Base-by-base conservation (phyloP, 78 protist species). In the Protostelium mycophagum region DNA sequence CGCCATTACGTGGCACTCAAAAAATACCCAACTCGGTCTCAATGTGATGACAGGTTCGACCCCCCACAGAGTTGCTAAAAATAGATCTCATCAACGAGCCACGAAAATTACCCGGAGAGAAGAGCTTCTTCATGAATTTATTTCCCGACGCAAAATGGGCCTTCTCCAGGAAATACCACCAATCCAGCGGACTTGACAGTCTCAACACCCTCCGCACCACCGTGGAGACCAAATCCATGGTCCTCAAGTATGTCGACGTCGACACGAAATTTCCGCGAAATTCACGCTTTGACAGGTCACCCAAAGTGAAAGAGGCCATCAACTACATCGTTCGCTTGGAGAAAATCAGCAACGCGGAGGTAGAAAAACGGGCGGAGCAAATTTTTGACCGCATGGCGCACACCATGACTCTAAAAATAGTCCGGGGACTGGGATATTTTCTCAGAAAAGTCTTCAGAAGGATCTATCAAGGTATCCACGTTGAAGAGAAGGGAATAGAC, bases 401-500 rank as follows among this genome's bases (percentile, higher is more conserved):
- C 31, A 90, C 89, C 89, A 87, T 93, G 38, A 90, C 88, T 36
- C 63, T 90, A 9, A 25, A 84, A 0, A 91, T 93, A 0, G 95
- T 93, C 29, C 83, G 95, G 34, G 92, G 88, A 0, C n/a, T 93
- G 0, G 95, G 93, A 39, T 93, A 92, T 91, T 93, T 93, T 85
- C 88, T 93, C 86, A 87, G 88, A 36, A 93, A 93, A 84, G 95
- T 93, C 34, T 93, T 91, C 93, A 85, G 95, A 83, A 93, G 89
- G 88, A 83, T 93, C 36, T 93, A 93, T 86, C 91, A 87, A 38
- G 93, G 93, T 25, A 90, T 93, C 38, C 92, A 90, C 38, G 95
- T 93, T 38, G 94, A 92, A n/a, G 94, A 92, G 85, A 92, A 92
- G 38, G 94, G 94, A 38, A 92, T 92, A 28, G 94, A 92, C 34